phyloP scores from a whole-genome alignment of 257 asterid genomes.

The Ajuga chamaepitys region DNA sequence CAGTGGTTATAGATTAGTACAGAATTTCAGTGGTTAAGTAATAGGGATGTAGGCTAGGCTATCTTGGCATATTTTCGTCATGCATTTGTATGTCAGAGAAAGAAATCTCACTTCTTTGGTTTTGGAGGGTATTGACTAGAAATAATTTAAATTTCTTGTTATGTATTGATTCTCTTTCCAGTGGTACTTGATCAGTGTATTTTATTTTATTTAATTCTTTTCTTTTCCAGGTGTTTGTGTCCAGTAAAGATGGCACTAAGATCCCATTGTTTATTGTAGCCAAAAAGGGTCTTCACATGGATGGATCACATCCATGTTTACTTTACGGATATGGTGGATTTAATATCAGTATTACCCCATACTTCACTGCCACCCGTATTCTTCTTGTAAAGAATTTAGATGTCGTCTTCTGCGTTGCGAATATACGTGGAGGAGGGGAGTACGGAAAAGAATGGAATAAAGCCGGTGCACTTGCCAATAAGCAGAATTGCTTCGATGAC shows the following conservation, averaged over 20 bases:
- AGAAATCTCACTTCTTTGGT: background rate
- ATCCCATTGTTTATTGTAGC: slow-evolving; percentile 82
- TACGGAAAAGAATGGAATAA: slow-evolving; percentile 99
- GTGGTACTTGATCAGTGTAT: slow-evolving; percentile 14
- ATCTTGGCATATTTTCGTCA: background rate
- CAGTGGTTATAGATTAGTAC: background rate
- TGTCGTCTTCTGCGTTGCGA: slow-evolving; percentile 66
- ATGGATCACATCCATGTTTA: slow-evolving; percentile 86
- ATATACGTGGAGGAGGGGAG: slow-evolving; percentile 98
- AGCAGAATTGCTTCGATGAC: slow-evolving; percentile 91
- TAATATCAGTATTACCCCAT: slow-evolving; percentile 65
- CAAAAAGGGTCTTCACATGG: slow-evolving; percentile 60
- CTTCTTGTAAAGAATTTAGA: slow-evolving; percentile 64
- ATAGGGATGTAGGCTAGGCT: background rate
- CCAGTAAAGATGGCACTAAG: slow-evolving; percentile 72
- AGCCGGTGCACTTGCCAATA: slow-evolving; percentile 73
- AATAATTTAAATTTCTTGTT: background rate
- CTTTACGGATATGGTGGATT: slow-evolving; percentile 90
- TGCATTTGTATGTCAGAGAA: background rate
- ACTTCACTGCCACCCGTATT: slow-evolving; percentile 51
- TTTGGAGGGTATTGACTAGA: background rate
- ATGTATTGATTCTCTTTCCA: background rate
- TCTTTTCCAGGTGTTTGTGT: slow-evolving; percentile 57
- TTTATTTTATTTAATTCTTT: too few species aligned
- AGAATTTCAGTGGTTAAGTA: background rate